Base-by-base conservation (phyloP, 2,329 filamentous ascomycete genomes). In the Curvularia sp. region DNA sequence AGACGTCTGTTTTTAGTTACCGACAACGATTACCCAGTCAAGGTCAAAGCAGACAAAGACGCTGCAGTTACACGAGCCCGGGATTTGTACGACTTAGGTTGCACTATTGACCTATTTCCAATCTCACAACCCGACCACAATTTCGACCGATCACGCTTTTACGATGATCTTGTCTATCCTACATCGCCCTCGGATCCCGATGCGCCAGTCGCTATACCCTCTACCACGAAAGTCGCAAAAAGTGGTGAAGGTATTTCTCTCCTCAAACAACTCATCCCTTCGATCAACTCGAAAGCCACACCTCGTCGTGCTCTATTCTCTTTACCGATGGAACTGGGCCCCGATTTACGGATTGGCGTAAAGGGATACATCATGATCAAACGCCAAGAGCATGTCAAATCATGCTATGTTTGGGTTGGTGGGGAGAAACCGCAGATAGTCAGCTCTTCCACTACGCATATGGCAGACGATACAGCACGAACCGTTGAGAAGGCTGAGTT, bases 1-100 rank as follows among this genome's bases (percentile, higher is more conserved):
- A 84, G 94, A 60, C 87, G 95, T 32, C 80, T 99, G n/a, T 99
- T 99, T 78, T 87, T 99, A 63, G 92, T 99, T 55, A 98, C 95
- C 0, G 93, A 98, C 75, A 92, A 96, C 64, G 95, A 98, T 74
- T 85, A 93, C 64, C 95, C 95, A 3, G 80, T 81, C 0, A 82
- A 85, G 18, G 88, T 91, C 73, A 95, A 93, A 77, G 82, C 84
- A 7, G 82, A 89, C 28, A 88, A 89, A 51, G 89, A 90, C 13
- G 87, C 90, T 34, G 92, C 95, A 3, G 89, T 91, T 6, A 92
- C 95, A 5, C 87, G 93, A 52, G 95, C 95, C 27, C 96, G 97
- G 74, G 95, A 99, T 79, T 77, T 99, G 21, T 98, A 97, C 73
- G 95, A 99, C 73, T 82, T 98, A 27, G 93, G 93, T 3, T 93